Conservation (phyloP, 2,329 filamentous ascomycete genomes). For the Colletotrichum limetticola region DNA sequence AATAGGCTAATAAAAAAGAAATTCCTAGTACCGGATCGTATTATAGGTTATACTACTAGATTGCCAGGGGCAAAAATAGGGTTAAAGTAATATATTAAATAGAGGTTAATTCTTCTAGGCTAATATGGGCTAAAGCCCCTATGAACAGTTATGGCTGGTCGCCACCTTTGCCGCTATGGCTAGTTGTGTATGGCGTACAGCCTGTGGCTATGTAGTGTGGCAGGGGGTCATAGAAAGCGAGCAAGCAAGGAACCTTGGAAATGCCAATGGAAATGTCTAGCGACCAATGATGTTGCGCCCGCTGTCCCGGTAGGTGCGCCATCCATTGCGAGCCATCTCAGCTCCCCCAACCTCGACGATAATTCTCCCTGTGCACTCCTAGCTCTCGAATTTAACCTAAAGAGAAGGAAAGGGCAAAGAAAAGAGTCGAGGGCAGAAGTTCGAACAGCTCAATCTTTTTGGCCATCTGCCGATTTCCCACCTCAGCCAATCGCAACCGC, state of each 20-base stretch:
- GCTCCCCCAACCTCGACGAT: constrained; percentile 29
- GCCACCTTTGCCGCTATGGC: too few relatives aligned
- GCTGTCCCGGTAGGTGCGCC: background rate
- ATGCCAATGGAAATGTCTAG: constrained; percentile 8
- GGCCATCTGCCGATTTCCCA: background rate
- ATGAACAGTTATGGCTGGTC: too few relatives aligned
- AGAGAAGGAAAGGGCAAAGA: background rate
- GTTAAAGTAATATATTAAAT: too few relatives aligned
- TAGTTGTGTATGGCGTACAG: too few relatives aligned
- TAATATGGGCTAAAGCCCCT: too few relatives aligned
- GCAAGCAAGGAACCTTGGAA: background rate
- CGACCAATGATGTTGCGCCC: constrained; percentile 17
- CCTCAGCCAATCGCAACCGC: background rate
- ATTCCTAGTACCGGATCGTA: too few relatives aligned
- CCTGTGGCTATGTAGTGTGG: too few relatives aligned
- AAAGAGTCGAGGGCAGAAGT: constrained; percentile 8
- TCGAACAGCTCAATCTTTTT: background rate
- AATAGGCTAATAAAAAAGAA: too few relatives aligned
- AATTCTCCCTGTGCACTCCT: constrained; percentile 29
- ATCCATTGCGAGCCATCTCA: constrained; percentile 1
- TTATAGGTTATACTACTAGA: too few relatives aligned
- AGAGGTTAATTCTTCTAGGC: too few relatives aligned
- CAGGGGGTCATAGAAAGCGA: background rate
- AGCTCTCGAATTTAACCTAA: background rate
- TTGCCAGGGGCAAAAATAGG: too few relatives aligned